These are phyloP conservation scores for Tritrichomonas foetus DNA, from an alignment of 208 protist species.

Conservation along the genomic window DNA sequence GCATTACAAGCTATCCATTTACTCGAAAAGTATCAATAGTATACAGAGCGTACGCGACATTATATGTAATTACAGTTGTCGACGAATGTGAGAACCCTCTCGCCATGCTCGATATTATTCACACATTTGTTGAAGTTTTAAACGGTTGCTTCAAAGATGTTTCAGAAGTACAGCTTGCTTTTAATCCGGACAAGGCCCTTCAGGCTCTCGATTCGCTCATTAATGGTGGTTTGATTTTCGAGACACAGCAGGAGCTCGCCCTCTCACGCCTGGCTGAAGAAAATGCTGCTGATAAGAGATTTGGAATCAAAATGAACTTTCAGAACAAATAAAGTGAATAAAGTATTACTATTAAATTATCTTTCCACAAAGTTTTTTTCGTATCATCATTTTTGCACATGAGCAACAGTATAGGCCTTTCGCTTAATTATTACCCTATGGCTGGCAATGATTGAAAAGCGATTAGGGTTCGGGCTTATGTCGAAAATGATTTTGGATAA, in stretches of 20 bases:
- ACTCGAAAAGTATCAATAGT: not conserved
- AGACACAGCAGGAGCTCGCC: not conserved
- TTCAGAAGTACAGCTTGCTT: conserved; percentile 26
- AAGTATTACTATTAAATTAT: too few relatives aligned
- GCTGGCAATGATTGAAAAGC: too few relatives aligned
- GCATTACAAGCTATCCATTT: conserved; percentile 35
- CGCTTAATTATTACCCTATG: too few relatives aligned
- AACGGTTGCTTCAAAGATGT: conserved; percentile 36
- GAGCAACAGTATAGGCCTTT: too few relatives aligned
- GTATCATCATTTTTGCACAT: too few relatives aligned
- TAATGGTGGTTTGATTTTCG: conserved; percentile 20
- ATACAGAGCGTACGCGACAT: not conserved
- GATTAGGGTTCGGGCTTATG: too few relatives aligned
- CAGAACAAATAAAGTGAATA: not conserved
- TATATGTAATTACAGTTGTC: conserved; percentile 15
- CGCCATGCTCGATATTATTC: conserved; percentile 3
- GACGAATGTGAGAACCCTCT: conserved; percentile 30
- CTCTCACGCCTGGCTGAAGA: conserved; percentile 16
- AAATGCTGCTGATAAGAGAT: conserved; percentile 25
- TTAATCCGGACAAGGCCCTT: conserved; percentile 22
- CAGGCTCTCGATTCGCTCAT: conserved; percentile 7
- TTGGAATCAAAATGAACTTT: conserved; percentile 31
- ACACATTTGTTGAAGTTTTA: conserved; percentile 36
- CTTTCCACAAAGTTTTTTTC: too few relatives aligned
- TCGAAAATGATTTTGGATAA: too few relatives aligned